phyloP scores from a whole-genome alignment of 345 rosid genomes.

The Dimocarpus longan region DNA sequence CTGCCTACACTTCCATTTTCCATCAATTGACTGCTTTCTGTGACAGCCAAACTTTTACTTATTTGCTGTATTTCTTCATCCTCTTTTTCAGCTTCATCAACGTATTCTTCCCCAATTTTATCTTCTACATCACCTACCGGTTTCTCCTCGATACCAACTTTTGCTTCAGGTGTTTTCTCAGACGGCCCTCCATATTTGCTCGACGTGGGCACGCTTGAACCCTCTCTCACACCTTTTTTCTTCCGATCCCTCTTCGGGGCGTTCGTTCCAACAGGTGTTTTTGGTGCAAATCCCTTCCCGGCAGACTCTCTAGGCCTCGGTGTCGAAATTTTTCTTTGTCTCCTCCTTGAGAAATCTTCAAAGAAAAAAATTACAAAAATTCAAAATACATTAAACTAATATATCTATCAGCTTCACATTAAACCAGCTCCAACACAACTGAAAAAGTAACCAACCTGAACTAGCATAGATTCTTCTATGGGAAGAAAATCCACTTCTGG shows the following conservation, averaged over 20 bases:
- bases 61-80: conserved; percentile 20
- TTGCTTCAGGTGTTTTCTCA: conserved; percentile 28
- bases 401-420: not conserved
- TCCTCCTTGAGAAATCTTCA: conserved; percentile 73
- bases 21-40: conserved; percentile 19
- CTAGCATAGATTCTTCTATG: conserved; percentile 50
- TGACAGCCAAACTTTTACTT: conserved; percentile 15
- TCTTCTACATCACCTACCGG: conserved; percentile 31
- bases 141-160: conserved; percentile 37
- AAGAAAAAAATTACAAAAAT: conserved; percentile 4
- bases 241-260: conserved; percentile 46
- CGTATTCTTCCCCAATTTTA: conserved; percentile 28
- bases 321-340: conserved; percentile 46
- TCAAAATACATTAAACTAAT: not conserved
- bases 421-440: not conserved
- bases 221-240: conserved; percentile 45
- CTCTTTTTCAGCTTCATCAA: conserved; percentile 26
- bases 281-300: conserved; percentile 54
- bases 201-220: conserved; percentile 22
- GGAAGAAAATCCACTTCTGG: conserved; percentile 40
- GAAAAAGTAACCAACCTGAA: conserved; percentile 49
- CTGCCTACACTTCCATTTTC: conserved; percentile 41
- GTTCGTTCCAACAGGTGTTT: conserved; percentile 47
- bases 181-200: conserved; percentile 26
- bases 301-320: conserved; percentile 50